These are phyloP conservation scores for Macadamia tetraphylla DNA, from an alignment of 164 flowering plant genomes.

Conservation along the genomic window DNA sequence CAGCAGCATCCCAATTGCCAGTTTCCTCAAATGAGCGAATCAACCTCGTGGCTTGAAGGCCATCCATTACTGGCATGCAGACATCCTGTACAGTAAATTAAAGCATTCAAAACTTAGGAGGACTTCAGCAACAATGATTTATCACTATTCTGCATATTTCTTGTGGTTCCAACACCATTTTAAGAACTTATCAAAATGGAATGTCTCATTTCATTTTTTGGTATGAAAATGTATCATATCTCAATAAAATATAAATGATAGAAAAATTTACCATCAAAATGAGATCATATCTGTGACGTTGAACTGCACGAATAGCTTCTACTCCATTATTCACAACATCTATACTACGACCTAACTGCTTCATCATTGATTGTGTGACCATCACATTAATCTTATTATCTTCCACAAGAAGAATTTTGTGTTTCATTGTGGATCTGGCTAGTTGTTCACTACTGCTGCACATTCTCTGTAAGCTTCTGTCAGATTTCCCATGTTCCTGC, in stretches of 20 bases:
- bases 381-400: conserved; percentile 89
- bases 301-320: conserved; percentile 87
- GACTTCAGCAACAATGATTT: not conserved
- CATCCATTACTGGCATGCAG: conserved; percentile 97
- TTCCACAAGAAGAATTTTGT: conserved; percentile 90
- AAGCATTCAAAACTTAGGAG: not conserved
- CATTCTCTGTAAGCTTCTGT: conserved; percentile 16
- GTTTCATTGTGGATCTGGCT: conserved; percentile 24
- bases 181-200: too few species aligned
- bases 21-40: conserved; percentile 89
- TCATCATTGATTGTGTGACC: conserved; percentile 92
- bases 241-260: not conserved
- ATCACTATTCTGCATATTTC: not conserved
- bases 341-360: conserved; percentile 70
- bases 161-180: too few species aligned
- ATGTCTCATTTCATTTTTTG: too few species aligned
- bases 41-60: conserved; percentile 84
- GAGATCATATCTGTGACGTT: conserved; percentile 53
- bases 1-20: conserved; percentile 85
- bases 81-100: conserved; percentile 63
- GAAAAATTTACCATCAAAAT: conserved; percentile 70
- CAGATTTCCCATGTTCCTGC: conserved; percentile 24
- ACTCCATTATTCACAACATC: conserved; percentile 87
- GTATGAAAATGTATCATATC: too few species aligned
- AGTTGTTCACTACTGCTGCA: conserved; percentile 28